Evolutionary conservation across 2,329 filamentous ascomycete genomes (phyloP).

Genomic region (Cytospora chrysosperma): DNA sequence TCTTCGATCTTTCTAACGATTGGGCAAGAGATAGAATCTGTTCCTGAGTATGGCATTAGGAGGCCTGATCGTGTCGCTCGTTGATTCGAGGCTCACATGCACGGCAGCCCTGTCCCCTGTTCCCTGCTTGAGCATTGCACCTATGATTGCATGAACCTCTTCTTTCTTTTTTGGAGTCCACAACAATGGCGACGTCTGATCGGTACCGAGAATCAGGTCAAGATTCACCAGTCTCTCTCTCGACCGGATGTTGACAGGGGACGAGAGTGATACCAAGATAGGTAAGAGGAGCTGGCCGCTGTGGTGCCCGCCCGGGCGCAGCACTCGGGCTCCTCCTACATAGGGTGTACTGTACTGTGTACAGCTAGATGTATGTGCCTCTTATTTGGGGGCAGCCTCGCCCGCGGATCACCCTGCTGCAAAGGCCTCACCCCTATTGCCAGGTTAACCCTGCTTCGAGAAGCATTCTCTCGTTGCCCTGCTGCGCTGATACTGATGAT

Average conservation of each 20-base stretch:
- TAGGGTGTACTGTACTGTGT: no score
- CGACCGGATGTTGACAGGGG: not conserved
- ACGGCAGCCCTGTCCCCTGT: not conserved
- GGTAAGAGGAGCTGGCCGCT: not conserved
- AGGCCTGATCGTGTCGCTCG: constrained; percentile 5
- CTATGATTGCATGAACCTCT: not conserved
- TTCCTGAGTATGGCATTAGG: constrained; percentile 11
- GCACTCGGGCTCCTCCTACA: not conserved
- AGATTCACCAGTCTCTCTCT: constrained; percentile 3
- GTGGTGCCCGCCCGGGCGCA: not conserved
- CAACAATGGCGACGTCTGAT: constrained; percentile 4
- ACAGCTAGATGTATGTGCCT: not conserved
- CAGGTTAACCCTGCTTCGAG: not conserved
- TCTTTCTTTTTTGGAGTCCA: not conserved
- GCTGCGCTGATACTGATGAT: no score
- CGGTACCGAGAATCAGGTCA: constrained; percentile 7
- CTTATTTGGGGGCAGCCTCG: not conserved
- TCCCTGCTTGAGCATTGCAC: not conserved
- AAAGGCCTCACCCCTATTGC: not conserved
- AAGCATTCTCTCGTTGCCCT: not conserved
- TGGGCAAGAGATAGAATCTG: not conserved
- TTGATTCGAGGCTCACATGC: constrained; percentile 9
- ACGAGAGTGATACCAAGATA: constrained; percentile 6
- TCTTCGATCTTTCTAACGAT: not conserved
- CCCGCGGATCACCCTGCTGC: not conserved